phyloP scores from a whole-genome alignment of 257 asterid genomes.

The Petunia axillaris region DNA sequence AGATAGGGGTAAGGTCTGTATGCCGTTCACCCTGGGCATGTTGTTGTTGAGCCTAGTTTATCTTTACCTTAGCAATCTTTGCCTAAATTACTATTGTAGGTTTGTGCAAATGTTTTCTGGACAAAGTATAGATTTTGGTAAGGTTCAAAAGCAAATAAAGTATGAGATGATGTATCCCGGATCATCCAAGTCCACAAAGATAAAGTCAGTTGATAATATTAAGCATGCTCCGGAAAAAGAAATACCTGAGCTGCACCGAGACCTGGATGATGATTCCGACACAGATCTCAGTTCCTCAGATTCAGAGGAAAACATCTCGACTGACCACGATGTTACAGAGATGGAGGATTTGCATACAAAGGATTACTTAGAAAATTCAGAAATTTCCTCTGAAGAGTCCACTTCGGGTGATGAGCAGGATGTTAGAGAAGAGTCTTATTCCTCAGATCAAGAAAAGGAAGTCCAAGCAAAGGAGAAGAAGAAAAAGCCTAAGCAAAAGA shows the following conservation, averaged over 20 bases:
- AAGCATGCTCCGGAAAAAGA: conserved; percentile 21
- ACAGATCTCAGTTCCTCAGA: conserved; percentile 26
- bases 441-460: conserved; percentile 40
- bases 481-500: conserved; percentile 46
- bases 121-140: conserved; percentile 64
- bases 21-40: no score
- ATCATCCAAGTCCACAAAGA: conserved; percentile 34
- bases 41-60: background rate
- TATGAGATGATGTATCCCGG: conserved; percentile 55
- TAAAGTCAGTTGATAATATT: conserved; percentile 30
- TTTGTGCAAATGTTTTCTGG: conserved; percentile 75
- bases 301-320: conserved; percentile 33
- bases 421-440: conserved; percentile 36
- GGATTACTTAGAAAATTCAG: conserved; percentile 35
- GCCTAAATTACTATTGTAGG: conserved; percentile 43
- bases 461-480: conserved; percentile 45
- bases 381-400: conserved; percentile 27
- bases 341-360: conserved; percentile 29
- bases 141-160: conserved; percentile 69
- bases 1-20: no score
- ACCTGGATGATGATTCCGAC: conserved; percentile 27
- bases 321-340: conserved; percentile 37
- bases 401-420: conserved; percentile 28
- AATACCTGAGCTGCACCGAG: conserved; percentile 26
- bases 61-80: background rate